Conservation (phyloP, 352 stramenopile species). For the Saprolegnia diclina region DNA sequence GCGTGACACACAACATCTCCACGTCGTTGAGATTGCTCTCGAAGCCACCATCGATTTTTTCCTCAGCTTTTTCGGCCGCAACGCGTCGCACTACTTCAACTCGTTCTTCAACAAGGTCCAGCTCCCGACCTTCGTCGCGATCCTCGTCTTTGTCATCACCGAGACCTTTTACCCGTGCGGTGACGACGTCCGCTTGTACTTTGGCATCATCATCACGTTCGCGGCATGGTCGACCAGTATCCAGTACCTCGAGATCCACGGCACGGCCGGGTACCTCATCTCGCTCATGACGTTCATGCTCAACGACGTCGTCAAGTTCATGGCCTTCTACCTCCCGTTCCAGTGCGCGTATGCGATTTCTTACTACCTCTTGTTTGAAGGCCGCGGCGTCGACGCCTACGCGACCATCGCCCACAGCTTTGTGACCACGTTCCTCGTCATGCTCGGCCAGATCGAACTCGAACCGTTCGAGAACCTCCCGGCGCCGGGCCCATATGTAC, state of each 20-base stretch:
- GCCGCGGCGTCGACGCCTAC: not conserved
- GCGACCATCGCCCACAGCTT: not conserved
- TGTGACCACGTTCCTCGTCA: slow-evolving; percentile 4
- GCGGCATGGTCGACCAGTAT: not conserved
- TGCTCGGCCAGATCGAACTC: slow-evolving; percentile 10
- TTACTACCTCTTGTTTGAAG: slow-evolving; percentile 3
- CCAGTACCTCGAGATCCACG: slow-evolving; percentile 13
- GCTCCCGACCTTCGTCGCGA: not conserved
- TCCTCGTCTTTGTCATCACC: slow-evolving; percentile 1
- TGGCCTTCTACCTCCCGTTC: slow-evolving; percentile 17
- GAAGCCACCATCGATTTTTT: not conserved
- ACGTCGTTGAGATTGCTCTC: not conserved
- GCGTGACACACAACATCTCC: too few species aligned
- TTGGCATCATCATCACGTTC: slow-evolving; percentile 3
- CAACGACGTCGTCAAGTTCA: slow-evolving; percentile 2
- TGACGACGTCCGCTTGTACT: not conserved
- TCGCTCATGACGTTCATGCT: slow-evolving; percentile 5
- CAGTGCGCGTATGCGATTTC: slow-evolving; percentile 6
- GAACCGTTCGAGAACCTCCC: slow-evolving; percentile 3
- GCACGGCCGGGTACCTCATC: slow-evolving; percentile 10
- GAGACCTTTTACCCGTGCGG: not conserved
- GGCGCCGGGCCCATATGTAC: not conserved
- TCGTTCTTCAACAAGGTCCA: slow-evolving; percentile 7
- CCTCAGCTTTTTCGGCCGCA: not conserved
- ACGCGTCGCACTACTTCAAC: slow-evolving; percentile 3